Evolutionary conservation across 768 basidiomycete species (phyloP).

Genomic region (Phlegmacium glaucopus): DNA sequence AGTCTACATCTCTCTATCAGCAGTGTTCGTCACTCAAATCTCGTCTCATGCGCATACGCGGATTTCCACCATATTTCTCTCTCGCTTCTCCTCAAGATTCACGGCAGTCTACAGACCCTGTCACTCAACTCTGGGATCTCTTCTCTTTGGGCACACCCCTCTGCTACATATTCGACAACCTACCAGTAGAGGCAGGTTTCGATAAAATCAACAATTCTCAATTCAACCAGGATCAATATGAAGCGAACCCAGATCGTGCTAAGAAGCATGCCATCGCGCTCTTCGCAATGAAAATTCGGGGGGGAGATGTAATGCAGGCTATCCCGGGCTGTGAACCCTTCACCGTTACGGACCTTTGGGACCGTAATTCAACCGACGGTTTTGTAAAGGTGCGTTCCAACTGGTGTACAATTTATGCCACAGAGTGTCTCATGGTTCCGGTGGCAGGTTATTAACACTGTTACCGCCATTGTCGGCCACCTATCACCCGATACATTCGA

Average conservation of each 20-base stretch:
- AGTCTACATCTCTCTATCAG: slow-evolving; percentile 87
- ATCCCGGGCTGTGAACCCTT: slow-evolving; percentile 78
- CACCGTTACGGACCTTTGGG: slow-evolving; percentile 88
- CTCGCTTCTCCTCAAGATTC: slow-evolving; percentile 55
- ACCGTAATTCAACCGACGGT: slow-evolving; percentile 88
- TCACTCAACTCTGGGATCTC: slow-evolving; percentile 91
- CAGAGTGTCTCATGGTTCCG: slow-evolving; percentile 7
- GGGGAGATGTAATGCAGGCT: slow-evolving; percentile 53
- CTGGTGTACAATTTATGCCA: slow-evolving; percentile 1
- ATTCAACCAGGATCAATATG: slow-evolving; percentile 63
- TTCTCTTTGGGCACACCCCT: slow-evolving; percentile 92
- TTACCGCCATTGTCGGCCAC: slow-evolving; percentile 76
- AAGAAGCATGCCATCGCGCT: slow-evolving; percentile 90
- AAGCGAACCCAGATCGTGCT: slow-evolving; percentile 71
- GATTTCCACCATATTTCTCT: slow-evolving; percentile 68
- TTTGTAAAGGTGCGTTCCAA: slow-evolving; percentile 78
- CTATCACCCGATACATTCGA: slow-evolving; percentile 71
- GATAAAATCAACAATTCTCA: slow-evolving; percentile 58
- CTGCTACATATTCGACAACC: slow-evolving; percentile 94
- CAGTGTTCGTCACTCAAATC: slow-evolving; percentile 79
- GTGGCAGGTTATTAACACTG: slow-evolving; percentile 81
- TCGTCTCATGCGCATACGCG: slow-evolving; percentile 74
- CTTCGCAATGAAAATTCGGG: slow-evolving; percentile 86
- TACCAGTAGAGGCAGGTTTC: slow-evolving; percentile 62
- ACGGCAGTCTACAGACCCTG: slow-evolving; percentile 84